Evolutionary conservation across 106 monocot species (phyloP).

Genomic region (Dendrobium huoshanense): DNA sequence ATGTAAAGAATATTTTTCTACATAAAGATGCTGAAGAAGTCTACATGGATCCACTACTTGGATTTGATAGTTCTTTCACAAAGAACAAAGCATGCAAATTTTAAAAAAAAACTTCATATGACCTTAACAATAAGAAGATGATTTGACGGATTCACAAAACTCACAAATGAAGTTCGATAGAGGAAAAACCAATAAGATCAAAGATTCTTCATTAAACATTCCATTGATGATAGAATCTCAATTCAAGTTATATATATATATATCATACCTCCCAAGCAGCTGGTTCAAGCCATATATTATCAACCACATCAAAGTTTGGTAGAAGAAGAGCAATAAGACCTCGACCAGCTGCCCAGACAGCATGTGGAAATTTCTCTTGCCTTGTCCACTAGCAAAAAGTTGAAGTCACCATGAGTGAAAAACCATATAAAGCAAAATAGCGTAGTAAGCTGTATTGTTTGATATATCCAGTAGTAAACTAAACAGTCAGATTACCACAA

Average conservation of each 20-base stretch:
- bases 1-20: too few relatives aligned
- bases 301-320: conserved; percentile 81
- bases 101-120: too few relatives aligned
- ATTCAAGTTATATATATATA: not conserved
- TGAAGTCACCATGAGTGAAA: not conserved
- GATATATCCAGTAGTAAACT: not conserved
- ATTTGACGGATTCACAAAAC: too few relatives aligned
- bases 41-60: too few relatives aligned
- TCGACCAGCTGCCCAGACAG: conserved; percentile 86
- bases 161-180: too few relatives aligned
- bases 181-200: too few relatives aligned
- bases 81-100: too few relatives aligned
- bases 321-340: conserved; percentile 79
- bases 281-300: conserved; percentile 87
- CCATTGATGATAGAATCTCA: too few relatives aligned
- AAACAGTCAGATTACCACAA: not conserved
- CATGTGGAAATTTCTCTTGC: conserved; percentile 85
- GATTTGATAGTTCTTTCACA: too few relatives aligned
- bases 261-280: conserved; percentile 71
- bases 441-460: not conserved
- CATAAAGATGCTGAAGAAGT: too few relatives aligned
- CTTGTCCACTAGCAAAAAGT: conserved; percentile 56
- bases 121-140: too few relatives aligned
- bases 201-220: too few relatives aligned
- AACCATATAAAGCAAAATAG: conserved; percentile 7